A percentile compares a stretch with the other conserved stretches of the same genome.
Conservation (phyloP, 805 yeast species). For the Nakazawaea ernobii region DNA sequence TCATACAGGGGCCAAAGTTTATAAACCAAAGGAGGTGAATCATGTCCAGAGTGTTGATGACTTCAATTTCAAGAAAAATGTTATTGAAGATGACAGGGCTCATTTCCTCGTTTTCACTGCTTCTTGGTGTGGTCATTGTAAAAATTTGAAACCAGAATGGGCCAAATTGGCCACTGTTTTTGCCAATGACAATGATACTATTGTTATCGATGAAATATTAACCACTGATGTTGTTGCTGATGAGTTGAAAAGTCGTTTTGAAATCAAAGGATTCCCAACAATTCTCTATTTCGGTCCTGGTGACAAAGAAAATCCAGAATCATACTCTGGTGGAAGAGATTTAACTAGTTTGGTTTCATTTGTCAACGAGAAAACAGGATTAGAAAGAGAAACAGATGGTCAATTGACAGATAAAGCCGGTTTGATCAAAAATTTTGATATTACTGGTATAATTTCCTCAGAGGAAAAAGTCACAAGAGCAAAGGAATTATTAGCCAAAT, state of each 20-base stretch:
- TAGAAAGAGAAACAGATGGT: constrained; percentile 37
- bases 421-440: constrained; percentile 24
- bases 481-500: constrained; percentile 30
- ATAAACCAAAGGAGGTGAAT: constrained; percentile 16
- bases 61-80: constrained; percentile 35
- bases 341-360: constrained; percentile 44
- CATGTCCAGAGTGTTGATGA: constrained; percentile 28
- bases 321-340: constrained; percentile 38
- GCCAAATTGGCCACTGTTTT: constrained; percentile 43
- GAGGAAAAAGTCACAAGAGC: constrained; percentile 20
- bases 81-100: constrained; percentile 27
- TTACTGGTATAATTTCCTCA: constrained; percentile 19
- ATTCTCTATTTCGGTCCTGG: constrained; percentile 40
- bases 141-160: constrained; percentile 45
- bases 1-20: constrained; percentile 24
- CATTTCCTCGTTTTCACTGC: constrained; percentile 54
- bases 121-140: constrained; percentile 56
- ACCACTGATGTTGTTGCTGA: constrained; percentile 40
- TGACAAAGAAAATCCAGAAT: constrained; percentile 27
- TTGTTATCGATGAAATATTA: constrained; percentile 42
- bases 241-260: constrained; percentile 33
- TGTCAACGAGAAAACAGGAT: constrained; percentile 35
- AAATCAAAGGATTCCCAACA: constrained; percentile 46
- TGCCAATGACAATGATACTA: constrained; percentile 30
- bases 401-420: constrained; percentile 34